Conservation (phyloP, 2,329 filamentous ascomycete species). For the Phialophora tarda region DNA sequence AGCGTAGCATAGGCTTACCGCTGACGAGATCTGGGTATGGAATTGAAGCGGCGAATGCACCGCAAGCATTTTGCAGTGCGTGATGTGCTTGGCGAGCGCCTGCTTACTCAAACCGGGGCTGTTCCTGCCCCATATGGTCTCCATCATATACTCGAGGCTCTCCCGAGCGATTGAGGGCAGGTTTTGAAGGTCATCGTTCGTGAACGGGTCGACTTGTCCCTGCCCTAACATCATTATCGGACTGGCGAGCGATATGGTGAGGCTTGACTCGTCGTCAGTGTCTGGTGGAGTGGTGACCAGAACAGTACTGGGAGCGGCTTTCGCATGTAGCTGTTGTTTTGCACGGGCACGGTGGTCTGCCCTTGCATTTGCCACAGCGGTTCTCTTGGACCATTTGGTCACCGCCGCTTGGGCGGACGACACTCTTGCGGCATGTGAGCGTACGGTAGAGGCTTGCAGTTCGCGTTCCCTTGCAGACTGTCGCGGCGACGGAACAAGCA, state of each 20-base stretch:
- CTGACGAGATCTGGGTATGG: neutral
- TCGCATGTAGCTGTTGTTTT: neutral
- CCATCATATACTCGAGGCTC: constrained; percentile 1
- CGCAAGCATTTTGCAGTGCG: neutral
- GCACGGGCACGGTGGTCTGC: neutral
- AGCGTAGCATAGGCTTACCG: constrained; percentile 3
- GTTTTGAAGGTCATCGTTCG: neutral
- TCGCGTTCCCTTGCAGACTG: neutral
- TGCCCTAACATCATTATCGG: neutral
- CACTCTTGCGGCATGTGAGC: neutral
- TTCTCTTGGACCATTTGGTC: constrained; percentile 6
- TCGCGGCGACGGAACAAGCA: neutral
- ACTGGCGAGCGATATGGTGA: neutral
- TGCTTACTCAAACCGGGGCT: neutral
- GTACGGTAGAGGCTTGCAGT: neutral
- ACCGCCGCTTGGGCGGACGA: neutral
- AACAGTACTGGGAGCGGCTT: neutral
- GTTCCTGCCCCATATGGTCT: neutral
- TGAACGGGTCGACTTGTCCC: neutral
- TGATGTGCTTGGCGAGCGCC: neutral
- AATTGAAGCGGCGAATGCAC: constrained; percentile 9
- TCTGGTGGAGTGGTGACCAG: neutral
- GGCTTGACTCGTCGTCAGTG: neutral
- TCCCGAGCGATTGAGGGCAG: neutral
- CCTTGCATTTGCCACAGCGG: neutral